These are phyloP conservation scores for Marsdenia floribunda DNA, from an alignment of 257 asterid genomes.

Conservation along the genomic window DNA sequence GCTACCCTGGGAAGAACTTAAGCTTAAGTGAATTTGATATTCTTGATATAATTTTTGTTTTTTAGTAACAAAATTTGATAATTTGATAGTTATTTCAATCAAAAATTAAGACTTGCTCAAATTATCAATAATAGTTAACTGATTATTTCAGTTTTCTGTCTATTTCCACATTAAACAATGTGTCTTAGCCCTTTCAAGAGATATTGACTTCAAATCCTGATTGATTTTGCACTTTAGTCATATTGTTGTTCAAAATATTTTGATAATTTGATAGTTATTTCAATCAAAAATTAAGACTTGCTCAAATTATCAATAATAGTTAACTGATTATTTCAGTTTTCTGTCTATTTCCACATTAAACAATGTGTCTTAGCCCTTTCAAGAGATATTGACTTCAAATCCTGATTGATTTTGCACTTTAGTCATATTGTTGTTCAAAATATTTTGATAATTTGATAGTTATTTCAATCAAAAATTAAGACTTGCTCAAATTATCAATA, in stretches of 20 bases:
- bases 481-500: neutral
- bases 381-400: slow-evolving; percentile 1
- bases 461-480: neutral
- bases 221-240: neutral
- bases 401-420: neutral
- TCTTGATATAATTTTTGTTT: neutral
- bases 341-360: neutral
- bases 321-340: too few relatives aligned
- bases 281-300: too few relatives aligned
- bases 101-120: too few relatives aligned
- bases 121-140: too few relatives aligned
- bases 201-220: neutral
- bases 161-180: neutral
- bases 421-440: neutral
- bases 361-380: neutral
- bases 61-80: neutral
- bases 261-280: neutral
- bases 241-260: neutral
- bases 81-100: neutral
- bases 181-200: neutral
- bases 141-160: neutral
- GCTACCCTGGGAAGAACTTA: neutral
- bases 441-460: neutral
- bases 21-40: neutral
- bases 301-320: too few relatives aligned